phyloP scores from a whole-genome alignment of 2,329 filamentous ascomycete genomes.

The Aspergillus intermedius region DNA sequence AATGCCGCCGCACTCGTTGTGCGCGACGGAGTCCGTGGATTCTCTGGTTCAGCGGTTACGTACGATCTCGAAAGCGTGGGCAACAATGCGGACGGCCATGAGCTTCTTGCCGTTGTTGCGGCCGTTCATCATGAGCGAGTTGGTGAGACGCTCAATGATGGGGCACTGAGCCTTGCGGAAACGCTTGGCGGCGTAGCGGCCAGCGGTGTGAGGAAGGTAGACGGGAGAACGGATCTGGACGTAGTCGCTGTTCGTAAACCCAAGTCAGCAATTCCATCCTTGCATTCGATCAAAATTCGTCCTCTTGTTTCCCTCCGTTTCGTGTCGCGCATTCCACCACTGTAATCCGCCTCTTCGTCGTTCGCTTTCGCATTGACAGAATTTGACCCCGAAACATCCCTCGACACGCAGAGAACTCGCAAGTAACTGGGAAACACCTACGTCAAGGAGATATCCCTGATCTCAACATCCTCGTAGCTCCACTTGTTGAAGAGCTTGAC shows the following conservation, averaged over 20 bases:
- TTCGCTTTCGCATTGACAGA: conserved; percentile 5
- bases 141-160: conserved; percentile 99
- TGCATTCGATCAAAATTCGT: neutral
- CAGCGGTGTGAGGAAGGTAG: conserved; percentile 98
- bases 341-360: neutral
- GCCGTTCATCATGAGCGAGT: conserved; percentile 99
- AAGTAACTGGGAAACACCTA: conserved; percentile 52
- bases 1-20: neutral
- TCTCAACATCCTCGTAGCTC: conserved; percentile 98
- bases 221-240: conserved; percentile 98
- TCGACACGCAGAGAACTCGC: conserved; percentile 21
- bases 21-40: neutral
- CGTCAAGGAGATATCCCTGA: conserved; percentile 99
- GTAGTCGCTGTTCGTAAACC: conserved; percentile 69
- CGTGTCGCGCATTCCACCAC: neutral
- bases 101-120: conserved; percentile 99
- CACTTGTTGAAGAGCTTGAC: conserved; percentile 99
- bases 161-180: conserved; percentile 99
- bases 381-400: neutral
- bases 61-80: conserved; percentile 99
- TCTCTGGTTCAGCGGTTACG: conserved; percentile 39
- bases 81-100: conserved; percentile 98
- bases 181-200: conserved; percentile 97
- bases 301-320: conserved; percentile 2
- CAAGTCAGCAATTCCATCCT: conserved; percentile 23